Percentiles rank a stretch among this genome's conserved stretches.
phyloP scores from a whole-genome alignment of 768 basidiomycete species.

The Trametes cubensis region DNA sequence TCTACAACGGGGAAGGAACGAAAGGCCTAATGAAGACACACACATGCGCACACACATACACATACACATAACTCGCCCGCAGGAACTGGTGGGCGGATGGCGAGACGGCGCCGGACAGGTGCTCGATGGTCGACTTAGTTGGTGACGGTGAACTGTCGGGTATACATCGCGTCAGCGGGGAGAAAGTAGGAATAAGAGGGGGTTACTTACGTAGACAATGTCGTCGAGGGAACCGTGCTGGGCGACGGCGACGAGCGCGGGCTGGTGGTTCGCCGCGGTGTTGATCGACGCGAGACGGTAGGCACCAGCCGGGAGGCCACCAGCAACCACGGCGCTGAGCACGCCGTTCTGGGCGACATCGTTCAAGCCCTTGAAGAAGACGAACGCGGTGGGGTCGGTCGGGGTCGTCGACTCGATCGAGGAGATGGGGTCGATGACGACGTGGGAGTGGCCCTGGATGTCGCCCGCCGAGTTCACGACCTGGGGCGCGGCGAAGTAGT shows the following conservation, averaged over 20 bases:
- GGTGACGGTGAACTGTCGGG: conserved; percentile 32
- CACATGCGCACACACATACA: not conserved
- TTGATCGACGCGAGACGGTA: conserved; percentile 50
- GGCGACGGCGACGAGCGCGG: conserved; percentile 41
- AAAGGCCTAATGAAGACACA: conserved; percentile 4
- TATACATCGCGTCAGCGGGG: not conserved
- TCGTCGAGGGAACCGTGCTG: conserved; percentile 48
- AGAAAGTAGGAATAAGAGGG: not conserved
- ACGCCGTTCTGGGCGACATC: conserved; percentile 45
- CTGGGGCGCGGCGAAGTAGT: conserved; percentile 58
- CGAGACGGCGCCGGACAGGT: no score
- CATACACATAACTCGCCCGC: no score
- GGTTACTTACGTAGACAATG: conserved; percentile 39
- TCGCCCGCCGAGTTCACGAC: conserved; percentile 49
- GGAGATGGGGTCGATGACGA: conserved; percentile 57
- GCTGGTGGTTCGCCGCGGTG: conserved; percentile 49
- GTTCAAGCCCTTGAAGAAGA: conserved; percentile 63
- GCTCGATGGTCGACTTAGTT: conserved; percentile 4
- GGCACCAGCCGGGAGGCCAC: conserved; percentile 46
- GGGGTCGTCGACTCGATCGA: conserved; percentile 52
- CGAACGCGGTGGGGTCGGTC: conserved; percentile 51
- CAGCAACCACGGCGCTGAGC: conserved; percentile 41
- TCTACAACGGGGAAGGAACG: conserved; percentile 4
- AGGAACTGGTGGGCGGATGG: not conserved
- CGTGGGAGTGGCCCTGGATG: conserved; percentile 64